These are phyloP conservation scores for Endotrypanum monterogeii DNA, from an alignment of 208 protist species.

Conservation along the genomic window DNA sequence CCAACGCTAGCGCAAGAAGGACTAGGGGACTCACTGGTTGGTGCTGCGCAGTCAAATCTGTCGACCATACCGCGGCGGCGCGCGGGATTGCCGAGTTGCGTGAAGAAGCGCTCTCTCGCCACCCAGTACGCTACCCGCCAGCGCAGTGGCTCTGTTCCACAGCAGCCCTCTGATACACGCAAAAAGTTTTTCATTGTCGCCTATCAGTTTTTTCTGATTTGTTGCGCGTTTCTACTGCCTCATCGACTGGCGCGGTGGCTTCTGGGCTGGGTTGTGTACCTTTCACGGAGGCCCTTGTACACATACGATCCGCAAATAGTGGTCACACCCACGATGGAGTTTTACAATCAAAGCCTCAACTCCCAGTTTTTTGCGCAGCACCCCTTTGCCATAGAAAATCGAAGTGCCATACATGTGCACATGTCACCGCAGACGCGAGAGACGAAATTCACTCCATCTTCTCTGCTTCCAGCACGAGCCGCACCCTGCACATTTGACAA, in stretches of 20 bases:
- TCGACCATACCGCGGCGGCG: neutral
- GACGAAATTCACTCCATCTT: neutral
- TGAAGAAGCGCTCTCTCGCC: constrained; percentile 36
- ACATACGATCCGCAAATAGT: constrained; percentile 39
- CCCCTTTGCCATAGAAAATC: constrained; percentile 31
- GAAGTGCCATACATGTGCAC: constrained; percentile 18
- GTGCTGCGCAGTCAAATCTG: neutral
- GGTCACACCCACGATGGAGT: constrained; percentile 32
- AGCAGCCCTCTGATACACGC: constrained; percentile 3
- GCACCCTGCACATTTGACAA: neutral
- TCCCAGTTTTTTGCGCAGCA: constrained; percentile 29
- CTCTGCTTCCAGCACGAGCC: neutral
- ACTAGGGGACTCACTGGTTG: neutral
- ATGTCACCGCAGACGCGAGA: constrained; percentile 26
- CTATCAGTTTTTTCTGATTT: constrained; percentile 46
- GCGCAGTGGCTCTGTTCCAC: neutral
- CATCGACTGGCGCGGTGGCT: constrained; percentile 35
- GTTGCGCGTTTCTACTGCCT: constrained; percentile 44
- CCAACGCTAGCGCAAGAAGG: neutral
- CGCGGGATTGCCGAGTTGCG: neutral
- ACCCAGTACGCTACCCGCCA: constrained; percentile 48
- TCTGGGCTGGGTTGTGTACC: constrained; percentile 27
- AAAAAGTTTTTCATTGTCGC: constrained; percentile 22
- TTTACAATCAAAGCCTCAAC: constrained; percentile 44
- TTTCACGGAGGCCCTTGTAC: constrained; percentile 42